A percentile compares a stretch with the other conserved stretches of the same genome.
Evolutionary conservation across 768 basidiomycete genomes (phyloP).

Genomic region (Sistotremastrum niveocremeum): DNA sequence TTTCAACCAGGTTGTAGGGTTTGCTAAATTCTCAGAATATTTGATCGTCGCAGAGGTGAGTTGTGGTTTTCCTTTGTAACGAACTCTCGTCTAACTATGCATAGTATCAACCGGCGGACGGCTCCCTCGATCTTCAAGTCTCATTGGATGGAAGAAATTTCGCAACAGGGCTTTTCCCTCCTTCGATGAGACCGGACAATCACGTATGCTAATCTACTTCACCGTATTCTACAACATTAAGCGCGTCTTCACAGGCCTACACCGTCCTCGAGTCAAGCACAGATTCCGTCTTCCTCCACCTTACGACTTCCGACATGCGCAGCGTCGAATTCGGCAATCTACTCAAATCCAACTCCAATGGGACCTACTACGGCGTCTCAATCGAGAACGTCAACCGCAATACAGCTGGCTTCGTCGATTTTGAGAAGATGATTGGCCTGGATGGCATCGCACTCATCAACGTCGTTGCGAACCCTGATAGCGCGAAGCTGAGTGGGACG

Average conservation of each 20-base stretch:
- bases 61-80: background rate
- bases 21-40: constrained; percentile 94
- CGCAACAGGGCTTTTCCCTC: constrained; percentile 80
- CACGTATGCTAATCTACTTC: constrained; percentile 42
- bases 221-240: background rate
- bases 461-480: constrained; percentile 67
- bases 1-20: constrained; percentile 84
- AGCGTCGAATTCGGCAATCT: constrained; percentile 81
- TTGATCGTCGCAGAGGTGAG: constrained; percentile 88
- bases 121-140: constrained; percentile 72
- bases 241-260: constrained; percentile 45
- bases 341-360: constrained; percentile 94
- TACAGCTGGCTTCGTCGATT: constrained; percentile 77
- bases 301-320: constrained; percentile 75
- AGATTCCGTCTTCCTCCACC: constrained; percentile 85
- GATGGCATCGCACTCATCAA: constrained; percentile 95
- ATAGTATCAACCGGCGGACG: constrained; percentile 38
- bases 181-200: constrained; percentile 77
- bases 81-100: background rate
- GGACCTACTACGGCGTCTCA: constrained; percentile 88
- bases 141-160: constrained; percentile 85
- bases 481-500: constrained; percentile 52
- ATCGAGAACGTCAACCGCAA: constrained; percentile 88
- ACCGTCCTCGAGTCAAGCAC: constrained; percentile 93
- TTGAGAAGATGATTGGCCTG: constrained; percentile 92